Conservation (phyloP, 73 alveolate genomes). For the Blepharisma stoltei region DNA sequence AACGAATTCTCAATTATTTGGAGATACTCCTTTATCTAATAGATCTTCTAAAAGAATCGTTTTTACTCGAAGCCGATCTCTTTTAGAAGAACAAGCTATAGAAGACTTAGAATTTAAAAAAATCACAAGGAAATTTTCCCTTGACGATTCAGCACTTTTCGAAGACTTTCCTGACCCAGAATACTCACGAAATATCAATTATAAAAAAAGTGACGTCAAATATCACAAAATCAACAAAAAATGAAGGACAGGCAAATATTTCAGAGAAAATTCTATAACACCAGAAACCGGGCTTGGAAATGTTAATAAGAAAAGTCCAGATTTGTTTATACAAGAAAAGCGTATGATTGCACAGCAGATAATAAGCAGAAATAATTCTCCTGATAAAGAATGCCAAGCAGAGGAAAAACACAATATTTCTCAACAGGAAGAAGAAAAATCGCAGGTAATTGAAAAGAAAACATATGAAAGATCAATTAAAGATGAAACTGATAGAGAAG, state of each 20-base stretch:
- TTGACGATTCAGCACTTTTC: neutral
- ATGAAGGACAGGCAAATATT: neutral
- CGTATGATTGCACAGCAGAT: neutral
- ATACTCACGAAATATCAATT: neutral
- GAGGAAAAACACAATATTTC: no score
- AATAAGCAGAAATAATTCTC: neutral
- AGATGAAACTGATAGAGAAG: conserved; percentile 17
- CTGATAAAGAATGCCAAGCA: no score
- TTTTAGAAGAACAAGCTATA: no score
- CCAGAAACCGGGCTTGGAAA: conserved; percentile 4
- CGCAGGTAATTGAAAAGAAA: no score
- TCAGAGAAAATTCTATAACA: neutral
- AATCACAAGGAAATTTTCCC: no score
- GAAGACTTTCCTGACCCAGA: conserved; percentile 23
- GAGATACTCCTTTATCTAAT: no score
- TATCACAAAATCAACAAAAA: conserved; percentile 12
- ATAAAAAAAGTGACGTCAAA: neutral
- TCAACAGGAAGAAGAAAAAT: no score
- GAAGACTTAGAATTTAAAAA: no score
- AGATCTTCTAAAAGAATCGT: no score
- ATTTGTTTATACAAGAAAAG: neutral
- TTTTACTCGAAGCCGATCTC: no score
- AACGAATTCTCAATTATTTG: no score
- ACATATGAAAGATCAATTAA: neutral
- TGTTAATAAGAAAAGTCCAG: conserved; percentile 7